phyloP scores from a whole-genome alignment of 192 early-diverging fungal species.

The Coemansia sp. region DNA sequence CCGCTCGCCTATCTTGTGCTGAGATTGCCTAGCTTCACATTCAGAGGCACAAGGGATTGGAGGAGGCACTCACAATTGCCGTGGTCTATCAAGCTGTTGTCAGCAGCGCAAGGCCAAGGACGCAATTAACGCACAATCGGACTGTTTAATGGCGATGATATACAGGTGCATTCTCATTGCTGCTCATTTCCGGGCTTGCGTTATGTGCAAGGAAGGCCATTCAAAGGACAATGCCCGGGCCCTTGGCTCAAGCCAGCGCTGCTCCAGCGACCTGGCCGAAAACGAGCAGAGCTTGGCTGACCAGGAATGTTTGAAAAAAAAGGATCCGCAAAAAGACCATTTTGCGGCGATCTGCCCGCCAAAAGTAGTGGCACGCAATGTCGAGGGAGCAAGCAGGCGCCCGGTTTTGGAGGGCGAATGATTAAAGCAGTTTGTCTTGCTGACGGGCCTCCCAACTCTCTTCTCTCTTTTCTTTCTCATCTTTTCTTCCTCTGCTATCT shows the following conservation, averaged over 20 bases:
- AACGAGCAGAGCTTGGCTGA: background rate
- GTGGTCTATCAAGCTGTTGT: too few species aligned
- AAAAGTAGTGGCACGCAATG: background rate
- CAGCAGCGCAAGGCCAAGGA: too few species aligned
- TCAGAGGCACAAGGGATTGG: too few species aligned
- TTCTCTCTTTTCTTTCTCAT: background rate
- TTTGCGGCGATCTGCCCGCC: background rate
- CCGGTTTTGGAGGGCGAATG: background rate
- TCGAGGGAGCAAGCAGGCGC: background rate
- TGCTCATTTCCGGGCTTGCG: background rate
- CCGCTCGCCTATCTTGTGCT: background rate
- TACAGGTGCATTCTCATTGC: background rate
- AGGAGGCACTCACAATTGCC: too few species aligned
- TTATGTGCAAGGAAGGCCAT: background rate
- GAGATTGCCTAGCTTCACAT: too few species aligned
- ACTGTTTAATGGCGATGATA: background rate
- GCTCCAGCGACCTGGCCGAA: background rate
- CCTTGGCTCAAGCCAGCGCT: background rate
- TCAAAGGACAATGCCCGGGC: background rate
- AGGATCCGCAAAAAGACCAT: background rate
- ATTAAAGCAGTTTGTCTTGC: background rate
- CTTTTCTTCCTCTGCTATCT: background rate
- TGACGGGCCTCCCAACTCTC: background rate
- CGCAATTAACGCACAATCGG: background rate
- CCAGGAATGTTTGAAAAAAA: too few species aligned